Evolutionary conservation across 331 rosid species (phyloP), one percentile per base, ranked within the genome.

Genomic region (Dryas integrifolia): DNA sequence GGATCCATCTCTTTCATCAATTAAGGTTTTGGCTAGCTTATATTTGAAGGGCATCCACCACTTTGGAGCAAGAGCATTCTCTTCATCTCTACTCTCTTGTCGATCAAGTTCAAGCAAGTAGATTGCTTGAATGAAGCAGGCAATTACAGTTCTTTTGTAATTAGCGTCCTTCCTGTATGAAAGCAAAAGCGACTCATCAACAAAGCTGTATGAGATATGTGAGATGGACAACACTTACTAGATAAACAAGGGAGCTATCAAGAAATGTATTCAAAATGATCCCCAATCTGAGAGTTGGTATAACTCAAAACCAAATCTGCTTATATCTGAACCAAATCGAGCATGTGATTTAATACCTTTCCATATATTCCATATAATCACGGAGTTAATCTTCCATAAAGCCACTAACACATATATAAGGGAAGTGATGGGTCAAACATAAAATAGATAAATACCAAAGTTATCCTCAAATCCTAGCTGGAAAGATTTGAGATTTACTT

Each of bases 11-110:
- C 98, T 83, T 79, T 88, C 93, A 46, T 95, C 97, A 35, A 91
- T 74, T 47, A 95, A 50, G 41, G 86, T 89, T 77, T 87, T 60
- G 10, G 79, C 62, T 55, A 89, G 86, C 79, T 86, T 92, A 88
- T 88, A 92, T 77, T 95, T 95, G 69, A 95, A 95, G 51, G 98
- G 98, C 35, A 83, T 88, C 98, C 96, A 95, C 97, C 97, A 95
- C 74, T 95, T 91, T 5, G 96, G 89, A 71, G 98, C 97, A 47
- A 89, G 87, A 70, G 89, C 93, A 77, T 67, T 87, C 51, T 75
- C 85, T 7, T 76, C 74, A 56, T 71, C 81, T 76, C 96, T 75
- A 56, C 82, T 89, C 80, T 92, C 98, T 59, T 95, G 98, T 77
- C 90, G 89, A 70, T 95, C 98, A 58, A 91, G 87, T 69, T 95